Percentiles rank a stretch among this genome's conserved stretches.
Evolutionary conservation across 2,329 filamentous ascomycete species (phyloP).

Genomic region (Fusarium graminum): DNA sequence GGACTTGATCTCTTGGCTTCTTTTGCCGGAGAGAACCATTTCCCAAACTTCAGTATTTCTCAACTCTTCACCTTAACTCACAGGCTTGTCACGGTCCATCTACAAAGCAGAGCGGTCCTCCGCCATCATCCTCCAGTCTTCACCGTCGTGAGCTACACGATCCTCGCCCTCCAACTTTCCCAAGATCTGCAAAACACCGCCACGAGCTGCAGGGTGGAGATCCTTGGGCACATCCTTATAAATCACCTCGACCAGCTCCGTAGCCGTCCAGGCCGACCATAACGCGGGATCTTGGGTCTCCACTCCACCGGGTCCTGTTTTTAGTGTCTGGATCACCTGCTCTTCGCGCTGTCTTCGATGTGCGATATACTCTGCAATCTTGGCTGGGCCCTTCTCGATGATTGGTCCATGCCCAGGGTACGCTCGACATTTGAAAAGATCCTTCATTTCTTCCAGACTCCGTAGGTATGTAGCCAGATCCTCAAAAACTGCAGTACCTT

Average conservation of each 20-base stretch:
- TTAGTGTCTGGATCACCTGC: slow-evolving; percentile 77
- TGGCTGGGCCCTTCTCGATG: slow-evolving; percentile 77
- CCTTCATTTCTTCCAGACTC: slow-evolving; percentile 77
- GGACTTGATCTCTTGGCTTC: slow-evolving; percentile 20
- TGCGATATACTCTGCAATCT: slow-evolving; percentile 83
- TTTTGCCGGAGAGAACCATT: too few species aligned
- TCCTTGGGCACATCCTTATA: slow-evolving; percentile 83
- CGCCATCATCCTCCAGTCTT: slow-evolving; percentile 48
- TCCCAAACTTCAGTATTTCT: too few species aligned
- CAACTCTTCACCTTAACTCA: not conserved
- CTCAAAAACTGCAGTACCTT: slow-evolving; percentile 89
- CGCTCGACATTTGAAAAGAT: slow-evolving; percentile 73
- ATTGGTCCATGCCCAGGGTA: slow-evolving; percentile 92
- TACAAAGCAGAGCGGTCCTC: slow-evolving; percentile 46
- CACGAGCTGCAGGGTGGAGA: slow-evolving; percentile 80
- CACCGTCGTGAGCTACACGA: slow-evolving; percentile 63
- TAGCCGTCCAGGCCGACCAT: slow-evolving; percentile 70
- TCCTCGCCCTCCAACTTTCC: slow-evolving; percentile 82
- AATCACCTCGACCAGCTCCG: slow-evolving; percentile 89
- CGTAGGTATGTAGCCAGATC: slow-evolving; percentile 76
- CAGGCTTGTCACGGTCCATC: too few species aligned
- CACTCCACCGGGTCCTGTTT: slow-evolving; percentile 50
- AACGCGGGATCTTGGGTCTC: slow-evolving; percentile 45
- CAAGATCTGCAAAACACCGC: slow-evolving; percentile 82
- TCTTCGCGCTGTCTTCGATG: slow-evolving; percentile 85